Evolutionary conservation across 2,329 filamentous ascomycete genomes (phyloP).

Genomic region (Fusarium illudens): DNA sequence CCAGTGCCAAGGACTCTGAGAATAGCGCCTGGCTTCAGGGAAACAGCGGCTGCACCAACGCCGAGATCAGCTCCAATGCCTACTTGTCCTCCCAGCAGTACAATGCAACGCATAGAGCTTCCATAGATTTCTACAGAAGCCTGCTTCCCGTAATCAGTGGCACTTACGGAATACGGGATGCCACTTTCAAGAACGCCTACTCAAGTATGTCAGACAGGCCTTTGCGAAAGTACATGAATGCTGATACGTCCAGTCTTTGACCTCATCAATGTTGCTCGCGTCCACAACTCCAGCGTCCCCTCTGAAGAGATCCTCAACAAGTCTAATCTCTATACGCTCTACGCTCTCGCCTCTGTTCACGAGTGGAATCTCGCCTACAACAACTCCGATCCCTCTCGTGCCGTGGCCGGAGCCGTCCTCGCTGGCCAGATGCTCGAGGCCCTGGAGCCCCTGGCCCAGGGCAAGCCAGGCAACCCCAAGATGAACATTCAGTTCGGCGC

Average conservation of each 20-base stretch:
- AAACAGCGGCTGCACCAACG: slow-evolving; percentile 63
- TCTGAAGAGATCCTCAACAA: slow-evolving; percentile 66
- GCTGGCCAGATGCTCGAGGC: slow-evolving; percentile 63
- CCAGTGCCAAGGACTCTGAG: slow-evolving; percentile 64
- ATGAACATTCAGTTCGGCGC: slow-evolving; percentile 67
- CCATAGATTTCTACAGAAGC: slow-evolving; percentile 66
- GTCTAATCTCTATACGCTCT: slow-evolving; percentile 68
- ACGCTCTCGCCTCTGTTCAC: slow-evolving; percentile 78
- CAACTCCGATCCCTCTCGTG: slow-evolving; percentile 69
- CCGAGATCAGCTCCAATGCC: slow-evolving; percentile 62
- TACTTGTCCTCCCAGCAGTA: slow-evolving; percentile 62
- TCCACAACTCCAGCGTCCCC: slow-evolving; percentile 69
- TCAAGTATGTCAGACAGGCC: slow-evolving; percentile 61
- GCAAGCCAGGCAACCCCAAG: slow-evolving; percentile 47
- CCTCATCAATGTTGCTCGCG: slow-evolving; percentile 65
- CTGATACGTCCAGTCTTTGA: slow-evolving; percentile 60
- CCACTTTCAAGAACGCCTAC: slow-evolving; percentile 68
- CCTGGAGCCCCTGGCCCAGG: slow-evolving; percentile 61
- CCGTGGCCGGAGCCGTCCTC: slow-evolving; percentile 66
- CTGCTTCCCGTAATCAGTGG: slow-evolving; percentile 64
- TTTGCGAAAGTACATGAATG: slow-evolving; percentile 45
- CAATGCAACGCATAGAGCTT: slow-evolving; percentile 53
- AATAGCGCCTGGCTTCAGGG: slow-evolving; percentile 67
- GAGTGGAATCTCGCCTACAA: slow-evolving; percentile 89
- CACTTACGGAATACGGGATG: slow-evolving; percentile 57